Conservation (phyloP, 805 yeast genomes). For the Candida xiaguanensis region DNA sequence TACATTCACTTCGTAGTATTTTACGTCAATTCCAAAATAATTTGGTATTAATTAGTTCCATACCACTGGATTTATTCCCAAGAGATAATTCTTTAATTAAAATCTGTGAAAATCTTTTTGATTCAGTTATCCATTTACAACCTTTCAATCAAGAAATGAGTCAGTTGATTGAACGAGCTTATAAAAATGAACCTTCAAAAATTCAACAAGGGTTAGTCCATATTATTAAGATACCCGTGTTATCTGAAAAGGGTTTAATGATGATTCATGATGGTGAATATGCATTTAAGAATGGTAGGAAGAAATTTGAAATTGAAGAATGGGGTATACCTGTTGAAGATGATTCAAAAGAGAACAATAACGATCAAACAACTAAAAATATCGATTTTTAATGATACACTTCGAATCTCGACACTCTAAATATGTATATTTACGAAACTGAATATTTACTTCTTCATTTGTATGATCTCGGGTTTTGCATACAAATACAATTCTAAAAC, state of each 20-base stretch:
- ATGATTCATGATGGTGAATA: slow-evolving; percentile 67
- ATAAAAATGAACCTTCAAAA: slow-evolving; percentile 67
- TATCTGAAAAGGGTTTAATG: slow-evolving; percentile 81
- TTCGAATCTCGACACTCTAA: no score
- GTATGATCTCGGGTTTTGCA: no score
- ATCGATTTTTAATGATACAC: slow-evolving; percentile 32
- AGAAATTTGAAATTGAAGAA: slow-evolving; percentile 80
- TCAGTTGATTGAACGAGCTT: slow-evolving; percentile 62
- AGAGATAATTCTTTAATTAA: slow-evolving; percentile 46
- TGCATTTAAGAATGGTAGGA: slow-evolving; percentile 68
- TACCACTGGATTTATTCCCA: slow-evolving; percentile 66
- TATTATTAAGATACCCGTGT: slow-evolving; percentile 63
- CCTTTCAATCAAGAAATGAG: slow-evolving; percentile 78
- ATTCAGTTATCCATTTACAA: slow-evolving; percentile 67
- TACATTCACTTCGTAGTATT: slow-evolving; percentile 56
- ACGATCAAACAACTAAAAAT: slow-evolving; percentile 28
- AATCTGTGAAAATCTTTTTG: slow-evolving; percentile 55
- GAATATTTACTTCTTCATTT: no score
- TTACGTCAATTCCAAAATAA: slow-evolving; percentile 43
- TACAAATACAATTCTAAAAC: no score
- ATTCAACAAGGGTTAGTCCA: slow-evolving; percentile 86
- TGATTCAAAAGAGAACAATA: slow-evolving; percentile 46
- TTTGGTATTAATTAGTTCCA: slow-evolving; percentile 49
- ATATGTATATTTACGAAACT: no score
- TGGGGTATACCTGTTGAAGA: slow-evolving; percentile 99